Percentiles rank a stretch among this genome's conserved stretches.
Evolutionary conservation across 768 basidiomycete genomes (phyloP).

Genomic region (Goffeauzyma gilvescens): DNA sequence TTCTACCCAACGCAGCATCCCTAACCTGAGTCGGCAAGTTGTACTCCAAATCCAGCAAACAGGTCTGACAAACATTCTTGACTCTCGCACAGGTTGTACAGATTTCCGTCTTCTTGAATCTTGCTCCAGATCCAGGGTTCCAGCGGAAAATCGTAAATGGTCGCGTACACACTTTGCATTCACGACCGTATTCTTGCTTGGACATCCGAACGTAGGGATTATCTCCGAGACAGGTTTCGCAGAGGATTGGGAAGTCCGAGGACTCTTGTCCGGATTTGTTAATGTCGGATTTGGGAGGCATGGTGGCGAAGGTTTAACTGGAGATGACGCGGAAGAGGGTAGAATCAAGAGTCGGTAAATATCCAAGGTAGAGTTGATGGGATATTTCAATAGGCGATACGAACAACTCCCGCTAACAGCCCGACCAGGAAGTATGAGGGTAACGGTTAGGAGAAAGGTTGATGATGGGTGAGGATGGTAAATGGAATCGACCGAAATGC

Average conservation of each 20-base stretch:
- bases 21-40: conserved; percentile 90
- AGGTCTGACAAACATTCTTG: conserved; percentile 70
- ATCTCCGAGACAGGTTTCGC: conserved; percentile 43
- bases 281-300: conserved; percentile 28
- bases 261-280: conserved; percentile 31
- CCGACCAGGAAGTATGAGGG: too few relatives aligned
- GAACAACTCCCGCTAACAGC: too few relatives aligned
- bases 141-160: conserved; percentile 96
- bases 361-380: too few relatives aligned
- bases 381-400: too few relatives aligned
- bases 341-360: too few relatives aligned
- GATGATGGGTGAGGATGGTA: too few relatives aligned
- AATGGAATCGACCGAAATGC: too few relatives aligned
- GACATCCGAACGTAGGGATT: conserved; percentile 95
- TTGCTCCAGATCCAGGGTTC: conserved; percentile 83
- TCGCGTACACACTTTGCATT: conserved; percentile 79
- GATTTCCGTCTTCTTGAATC: conserved; percentile 91
- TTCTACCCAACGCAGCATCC: conserved; percentile 73
- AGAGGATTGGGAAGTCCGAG: conserved; percentile 32
- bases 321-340: too few relatives aligned
- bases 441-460: too few relatives aligned
- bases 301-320: not conserved
- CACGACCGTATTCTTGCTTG: conserved; percentile 87
- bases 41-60: conserved; percentile 87
- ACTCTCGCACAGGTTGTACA: conserved; percentile 88